These are phyloP conservation scores for Stentor coeruleus DNA, from an alignment of 73 alveolate species.

Conservation along the genomic window DNA sequence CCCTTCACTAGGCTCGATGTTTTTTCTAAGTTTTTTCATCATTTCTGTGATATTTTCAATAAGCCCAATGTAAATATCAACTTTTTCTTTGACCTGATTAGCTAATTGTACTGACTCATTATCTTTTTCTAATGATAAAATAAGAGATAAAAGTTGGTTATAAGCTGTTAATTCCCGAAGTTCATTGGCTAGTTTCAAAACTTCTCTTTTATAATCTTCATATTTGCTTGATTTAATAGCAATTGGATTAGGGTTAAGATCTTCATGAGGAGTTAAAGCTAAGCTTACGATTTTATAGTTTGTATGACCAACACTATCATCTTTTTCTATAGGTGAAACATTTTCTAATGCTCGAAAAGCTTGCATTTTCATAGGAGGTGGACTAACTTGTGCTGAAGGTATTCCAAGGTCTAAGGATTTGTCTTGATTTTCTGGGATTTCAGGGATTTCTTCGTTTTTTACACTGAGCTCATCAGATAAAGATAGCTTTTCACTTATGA, in stretches of 20 bases:
- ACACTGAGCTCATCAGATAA: not conserved
- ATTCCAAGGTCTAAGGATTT: not conserved
- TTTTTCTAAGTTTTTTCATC: not conserved
- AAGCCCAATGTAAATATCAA: not conserved
- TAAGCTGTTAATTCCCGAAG: not conserved
- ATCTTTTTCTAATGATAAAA: not conserved
- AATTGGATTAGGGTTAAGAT: not conserved
- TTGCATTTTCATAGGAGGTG: no score
- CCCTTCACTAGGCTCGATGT: not conserved
- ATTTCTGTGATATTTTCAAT: not conserved
- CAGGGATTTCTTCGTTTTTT: not conserved
- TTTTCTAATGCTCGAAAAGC: not conserved
- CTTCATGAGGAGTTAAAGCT: conserved; percentile 2
- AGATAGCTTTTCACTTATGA: not conserved
- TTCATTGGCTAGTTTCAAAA: not conserved
- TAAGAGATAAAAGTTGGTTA: not conserved
- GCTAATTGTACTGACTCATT: not conserved
- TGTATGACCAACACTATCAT: not conserved
- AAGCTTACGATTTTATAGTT: not conserved
- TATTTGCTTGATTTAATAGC: not conserved
- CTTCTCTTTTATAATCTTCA: not conserved
- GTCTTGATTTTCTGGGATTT: not conserved
- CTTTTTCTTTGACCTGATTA: not conserved
- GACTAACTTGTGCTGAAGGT: not conserved
- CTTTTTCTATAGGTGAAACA: conserved; percentile 23